These are phyloP conservation scores for Wallacemonas sp. DNA, from an alignment of 208 protist species.

Conservation along the genomic window DNA sequence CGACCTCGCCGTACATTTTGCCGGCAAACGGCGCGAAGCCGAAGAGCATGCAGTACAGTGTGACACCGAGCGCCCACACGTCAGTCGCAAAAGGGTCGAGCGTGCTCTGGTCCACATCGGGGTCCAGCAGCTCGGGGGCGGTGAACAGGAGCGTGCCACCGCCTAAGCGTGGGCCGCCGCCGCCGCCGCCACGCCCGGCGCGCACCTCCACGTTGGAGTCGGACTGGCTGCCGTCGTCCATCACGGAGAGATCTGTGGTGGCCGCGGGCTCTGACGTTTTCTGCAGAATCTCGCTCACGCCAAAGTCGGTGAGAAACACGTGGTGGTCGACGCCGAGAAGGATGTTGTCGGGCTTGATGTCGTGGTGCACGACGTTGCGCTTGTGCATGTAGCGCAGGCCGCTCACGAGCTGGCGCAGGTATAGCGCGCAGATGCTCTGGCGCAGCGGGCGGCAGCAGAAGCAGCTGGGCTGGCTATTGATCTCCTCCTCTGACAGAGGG, in stretches of 20 bases:
- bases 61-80: slow-evolving; percentile 84
- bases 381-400: slow-evolving; percentile 81
- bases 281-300: slow-evolving; percentile 69
- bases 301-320: slow-evolving; percentile 77
- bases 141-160: slow-evolving; percentile 75
- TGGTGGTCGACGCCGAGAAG: slow-evolving; percentile 53
- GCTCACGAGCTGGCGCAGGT: slow-evolving; percentile 76
- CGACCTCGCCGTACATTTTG: slow-evolving; percentile 40
- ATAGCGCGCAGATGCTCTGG: slow-evolving; percentile 43
- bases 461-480: slow-evolving; percentile 28
- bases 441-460: slow-evolving; percentile 47
- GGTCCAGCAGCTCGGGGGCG: slow-evolving; percentile 63
- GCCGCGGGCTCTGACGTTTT: not conserved
- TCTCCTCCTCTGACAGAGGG: slow-evolving; percentile 33
- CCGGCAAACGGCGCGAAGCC: slow-evolving; percentile 73
- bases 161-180: slow-evolving; percentile 26
- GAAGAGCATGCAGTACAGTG: slow-evolving; percentile 80
- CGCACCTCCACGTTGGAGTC: not conserved
- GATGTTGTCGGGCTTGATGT: slow-evolving; percentile 87
- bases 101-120: not conserved
- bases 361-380: slow-evolving; percentile 70
- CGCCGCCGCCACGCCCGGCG: not conserved
- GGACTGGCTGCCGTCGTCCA: slow-evolving; percentile 18
- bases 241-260: not conserved
- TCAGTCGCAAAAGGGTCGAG: slow-evolving; percentile 67